phyloP scores from a whole-genome alignment of 768 basidiomycete genomes.

The Tephrocybe rancida region DNA sequence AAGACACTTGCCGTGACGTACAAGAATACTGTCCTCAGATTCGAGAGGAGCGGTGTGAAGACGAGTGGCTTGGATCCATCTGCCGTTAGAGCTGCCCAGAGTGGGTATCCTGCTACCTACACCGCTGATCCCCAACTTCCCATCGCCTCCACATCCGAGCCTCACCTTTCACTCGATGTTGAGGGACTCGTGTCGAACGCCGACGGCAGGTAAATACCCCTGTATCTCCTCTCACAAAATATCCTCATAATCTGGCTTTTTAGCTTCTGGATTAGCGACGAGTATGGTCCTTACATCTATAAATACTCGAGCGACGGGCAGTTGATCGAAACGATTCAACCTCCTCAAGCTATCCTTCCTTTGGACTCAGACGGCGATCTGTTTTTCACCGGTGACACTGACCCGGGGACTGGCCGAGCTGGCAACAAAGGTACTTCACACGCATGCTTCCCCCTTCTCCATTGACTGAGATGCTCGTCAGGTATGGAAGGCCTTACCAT shows the following conservation, averaged over 20 bases:
- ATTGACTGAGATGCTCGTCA: constrained; percentile 19
- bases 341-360: constrained; percentile 60
- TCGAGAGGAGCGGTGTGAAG: constrained; percentile 44
- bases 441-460: too few species aligned
- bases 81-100: constrained; percentile 44
- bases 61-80: constrained; percentile 62
- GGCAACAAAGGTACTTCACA: constrained; percentile 51
- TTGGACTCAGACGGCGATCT: constrained; percentile 40
- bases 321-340: constrained; percentile 58
- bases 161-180: constrained; percentile 54
- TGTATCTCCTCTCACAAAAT: background rate
- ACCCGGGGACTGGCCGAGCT: constrained; percentile 54
- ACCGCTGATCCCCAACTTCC: constrained; percentile 48
- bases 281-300: constrained; percentile 72
- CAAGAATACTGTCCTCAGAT: constrained; percentile 47
- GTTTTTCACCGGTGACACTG: constrained; percentile 51
- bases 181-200: constrained; percentile 61
- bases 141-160: constrained; percentile 40
- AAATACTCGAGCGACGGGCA: constrained; percentile 46
- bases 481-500: constrained; percentile 65
- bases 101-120: constrained; percentile 28
- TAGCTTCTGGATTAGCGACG: constrained; percentile 68
- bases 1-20: constrained; percentile 56
- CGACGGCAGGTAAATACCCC: constrained; percentile 56
- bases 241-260: background rate